These are phyloP conservation scores for Cicer bijugum DNA, from an alignment of 306 rosid species.

Conservation along the genomic window DNA sequence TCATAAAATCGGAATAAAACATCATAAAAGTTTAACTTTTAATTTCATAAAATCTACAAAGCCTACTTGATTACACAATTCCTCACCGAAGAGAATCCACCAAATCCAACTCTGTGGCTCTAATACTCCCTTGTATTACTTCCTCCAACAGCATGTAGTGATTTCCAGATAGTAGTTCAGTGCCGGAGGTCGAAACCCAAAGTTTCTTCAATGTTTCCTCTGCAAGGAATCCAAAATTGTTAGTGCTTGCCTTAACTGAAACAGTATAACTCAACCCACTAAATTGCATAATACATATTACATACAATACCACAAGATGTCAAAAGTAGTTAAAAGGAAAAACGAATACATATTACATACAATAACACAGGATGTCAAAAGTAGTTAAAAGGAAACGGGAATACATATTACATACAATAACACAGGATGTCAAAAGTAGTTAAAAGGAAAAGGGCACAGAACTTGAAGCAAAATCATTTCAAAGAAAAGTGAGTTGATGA, in stretches of 20 bases:
- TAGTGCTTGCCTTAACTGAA: constrained; percentile 13
- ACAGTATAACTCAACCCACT: constrained; percentile 14
- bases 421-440: background rate
- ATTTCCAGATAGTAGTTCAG: constrained; percentile 4
- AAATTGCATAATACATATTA: constrained; percentile 4
- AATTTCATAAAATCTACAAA: background rate
- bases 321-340: constrained; percentile 13
- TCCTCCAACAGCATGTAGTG: constrained; percentile 19
- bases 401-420: constrained; percentile 6
- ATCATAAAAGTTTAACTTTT: no score
- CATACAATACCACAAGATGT: background rate
- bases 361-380: constrained; percentile 5
- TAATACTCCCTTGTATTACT: constrained; percentile 18
- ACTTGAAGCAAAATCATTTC: background rate
- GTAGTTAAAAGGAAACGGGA: background rate
- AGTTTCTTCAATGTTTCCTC: constrained; percentile 57
- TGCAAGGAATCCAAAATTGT: constrained; percentile 51
- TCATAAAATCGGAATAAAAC: no score
- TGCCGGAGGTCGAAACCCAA: background rate
- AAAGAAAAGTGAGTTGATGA: background rate
- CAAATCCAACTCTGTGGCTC: constrained; percentile 10
- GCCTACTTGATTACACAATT: constrained; percentile 6
- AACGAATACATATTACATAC: background rate
- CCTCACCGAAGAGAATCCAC: background rate
- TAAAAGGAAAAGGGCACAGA: constrained; percentile 5